Evolutionary conservation across 257 asterid genomes (phyloP).

Genomic region (Scutellaria galericulata): DNA sequence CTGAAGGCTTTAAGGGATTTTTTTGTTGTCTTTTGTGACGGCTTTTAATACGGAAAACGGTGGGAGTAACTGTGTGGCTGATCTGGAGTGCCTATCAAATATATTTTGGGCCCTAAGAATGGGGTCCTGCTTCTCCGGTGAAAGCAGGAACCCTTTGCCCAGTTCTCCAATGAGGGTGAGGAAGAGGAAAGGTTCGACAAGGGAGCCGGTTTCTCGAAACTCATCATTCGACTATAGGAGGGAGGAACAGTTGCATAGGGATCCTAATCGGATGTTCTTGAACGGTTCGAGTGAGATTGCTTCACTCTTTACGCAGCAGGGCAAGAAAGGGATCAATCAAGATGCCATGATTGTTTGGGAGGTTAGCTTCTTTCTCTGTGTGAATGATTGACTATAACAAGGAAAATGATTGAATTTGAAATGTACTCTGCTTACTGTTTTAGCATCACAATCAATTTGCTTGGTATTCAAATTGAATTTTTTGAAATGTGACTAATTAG

Average conservation of each 20-base stretch:
- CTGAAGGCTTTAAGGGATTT: conserved; percentile 16
- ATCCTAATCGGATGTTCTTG: conserved; percentile 72
- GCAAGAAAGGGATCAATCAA: conserved; percentile 89
- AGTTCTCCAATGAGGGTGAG: conserved; percentile 52
- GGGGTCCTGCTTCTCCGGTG: conserved; percentile 92
- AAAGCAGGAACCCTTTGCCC: conserved; percentile 77
- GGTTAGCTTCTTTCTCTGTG: conserved; percentile 51
- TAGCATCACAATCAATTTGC: neutral
- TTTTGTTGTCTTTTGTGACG: conserved; percentile 30
- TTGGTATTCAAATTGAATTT: neutral
- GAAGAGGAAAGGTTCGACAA: conserved; percentile 50
- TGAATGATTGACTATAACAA: neutral
- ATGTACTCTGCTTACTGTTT: neutral
- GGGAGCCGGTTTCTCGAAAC: conserved; percentile 47
- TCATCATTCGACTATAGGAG: conserved; percentile 58
- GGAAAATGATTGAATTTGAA: neutral
- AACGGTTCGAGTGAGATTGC: conserved; percentile 81
- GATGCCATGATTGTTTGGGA: conserved; percentile 98
- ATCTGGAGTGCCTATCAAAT: conserved; percentile 75
- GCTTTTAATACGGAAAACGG: too few relatives aligned
- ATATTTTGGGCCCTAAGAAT: conserved; percentile 82
- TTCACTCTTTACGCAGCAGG: conserved; percentile 73
- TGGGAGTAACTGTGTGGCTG: conserved; percentile 49
- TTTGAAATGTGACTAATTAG: neutral
- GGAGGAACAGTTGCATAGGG: conserved; percentile 72